A percentile compares a stretch with the other conserved stretches of the same genome.
Conservation (phyloP, 495 filamentous ascomycete species). For the Wilcoxina mikolae region DNA sequence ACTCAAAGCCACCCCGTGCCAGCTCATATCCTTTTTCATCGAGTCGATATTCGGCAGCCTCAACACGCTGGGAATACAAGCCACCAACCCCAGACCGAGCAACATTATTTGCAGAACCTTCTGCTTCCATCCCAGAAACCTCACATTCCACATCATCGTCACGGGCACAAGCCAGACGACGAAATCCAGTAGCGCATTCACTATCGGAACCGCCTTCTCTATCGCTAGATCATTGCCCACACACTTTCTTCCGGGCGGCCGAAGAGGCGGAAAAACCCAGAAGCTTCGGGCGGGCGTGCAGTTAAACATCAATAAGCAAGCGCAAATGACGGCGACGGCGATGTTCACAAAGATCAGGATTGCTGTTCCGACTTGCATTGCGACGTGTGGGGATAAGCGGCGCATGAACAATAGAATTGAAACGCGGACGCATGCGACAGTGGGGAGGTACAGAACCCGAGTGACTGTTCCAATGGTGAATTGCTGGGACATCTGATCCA, state of each 20-base stretch:
- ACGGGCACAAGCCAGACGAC: conserved; percentile 12
- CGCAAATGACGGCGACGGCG: background rate
- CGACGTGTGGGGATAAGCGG: background rate
- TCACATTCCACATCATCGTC: conserved; percentile 13
- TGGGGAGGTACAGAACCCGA: background rate
- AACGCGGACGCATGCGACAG: background rate
- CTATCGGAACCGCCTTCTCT: background rate
- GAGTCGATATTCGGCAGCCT: background rate
- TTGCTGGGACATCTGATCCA: background rate
- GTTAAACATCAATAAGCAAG: background rate
- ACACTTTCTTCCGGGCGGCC: background rate
- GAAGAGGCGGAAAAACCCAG: background rate
- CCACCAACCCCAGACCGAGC: background rate
- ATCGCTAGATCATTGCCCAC: background rate
- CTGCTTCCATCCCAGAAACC: conserved; percentile 2
- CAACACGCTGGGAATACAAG: background rate
- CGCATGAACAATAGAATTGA: background rate
- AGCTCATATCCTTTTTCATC: background rate
- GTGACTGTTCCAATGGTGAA: background rate
- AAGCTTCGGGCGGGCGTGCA: background rate
- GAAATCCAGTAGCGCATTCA: conserved; percentile 10
- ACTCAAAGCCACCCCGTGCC: background rate
- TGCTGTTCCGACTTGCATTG: background rate
- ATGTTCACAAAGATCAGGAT: background rate
- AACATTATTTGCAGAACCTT: background rate